Base-by-base conservation (phyloP, 495 filamentous ascomycete genomes). In the Trichoderma asperelloides region DNA sequence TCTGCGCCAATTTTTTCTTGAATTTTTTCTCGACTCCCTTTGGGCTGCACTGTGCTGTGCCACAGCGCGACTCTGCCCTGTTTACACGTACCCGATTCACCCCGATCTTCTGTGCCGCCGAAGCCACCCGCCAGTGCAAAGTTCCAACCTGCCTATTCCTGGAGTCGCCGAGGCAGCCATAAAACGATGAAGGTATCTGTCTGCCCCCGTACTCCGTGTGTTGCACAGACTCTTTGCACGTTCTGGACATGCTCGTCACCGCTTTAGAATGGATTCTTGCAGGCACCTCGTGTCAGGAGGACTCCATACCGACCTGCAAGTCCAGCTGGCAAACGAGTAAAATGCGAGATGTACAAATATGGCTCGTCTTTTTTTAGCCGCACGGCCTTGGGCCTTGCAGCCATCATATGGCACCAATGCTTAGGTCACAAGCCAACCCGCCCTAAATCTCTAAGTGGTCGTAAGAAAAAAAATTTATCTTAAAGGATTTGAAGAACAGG, bases 111-210 rank as follows among this genome's bases (percentile, higher is more conserved):
- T 4, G 3, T 60, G 23, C 55, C 55, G 55, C 55, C 55, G 55
- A 16, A 21, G 55, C 55, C 55, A 60, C 55, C 55, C 55, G 55
- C 55, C 55, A 60, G 55, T 60, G 55, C 55, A 25, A 60, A 60
- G 2, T 13, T 60, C 55, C 8, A 60, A 60, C 55, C 55, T 60
- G 55, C 25, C 13, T 60, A 28, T 60, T 60, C 25, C 55, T 60
- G 55, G 55, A 25, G 25, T 60, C 55, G 8, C 55, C 55, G 55
- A 60, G 25, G 28, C 55, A 60, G 25, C 23, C 25, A 28, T 18
- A 60, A 25, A 18, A 2, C 23, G 11, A 60, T 1, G 55, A 8
- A 4, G 9, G 33, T 37, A 8, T 37, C 33, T 3, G 9, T 37
- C 33, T 2, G 33, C 33, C 47, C 21, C 47, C 47, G 47, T 51